Evolutionary conservation across 208 protist genomes (phyloP).

Genomic region (Leishmania amazonensis): DNA sequence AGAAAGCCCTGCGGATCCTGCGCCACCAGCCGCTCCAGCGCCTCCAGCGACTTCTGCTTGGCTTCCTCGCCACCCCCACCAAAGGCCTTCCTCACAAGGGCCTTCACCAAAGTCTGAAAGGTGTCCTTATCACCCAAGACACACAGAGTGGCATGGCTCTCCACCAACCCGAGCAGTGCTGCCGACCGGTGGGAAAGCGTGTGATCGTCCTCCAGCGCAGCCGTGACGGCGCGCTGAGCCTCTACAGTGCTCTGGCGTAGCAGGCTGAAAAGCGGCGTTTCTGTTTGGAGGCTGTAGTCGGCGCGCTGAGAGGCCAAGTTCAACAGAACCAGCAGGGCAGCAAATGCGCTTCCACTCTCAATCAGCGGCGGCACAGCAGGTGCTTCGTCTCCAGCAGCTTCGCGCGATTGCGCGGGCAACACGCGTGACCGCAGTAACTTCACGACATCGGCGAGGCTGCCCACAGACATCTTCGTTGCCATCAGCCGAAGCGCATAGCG

Average conservation of each 20-base stretch:
- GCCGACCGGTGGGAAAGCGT: background rate
- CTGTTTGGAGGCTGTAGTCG: conserved; percentile 15
- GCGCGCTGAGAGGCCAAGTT: conserved; percentile 10
- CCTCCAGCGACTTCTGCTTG: conserved; percentile 22
- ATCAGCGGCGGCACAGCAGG: background rate
- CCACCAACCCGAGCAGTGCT: conserved; percentile 17
- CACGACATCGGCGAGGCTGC: conserved; percentile 18
- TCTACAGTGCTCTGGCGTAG: conserved; percentile 1
- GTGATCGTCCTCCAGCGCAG: conserved; percentile 11
- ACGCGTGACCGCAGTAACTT: conserved; percentile 9
- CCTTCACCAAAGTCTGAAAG: conserved; percentile 10
- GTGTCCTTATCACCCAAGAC: background rate
- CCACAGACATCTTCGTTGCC: background rate
- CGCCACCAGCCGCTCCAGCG: conserved; percentile 38
- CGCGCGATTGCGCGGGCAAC: background rate
- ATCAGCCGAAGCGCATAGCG: conserved; percentile 21
- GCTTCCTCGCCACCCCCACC: conserved; percentile 10
- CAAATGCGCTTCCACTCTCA: conserved; percentile 6
- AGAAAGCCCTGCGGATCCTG: conserved; percentile 35
- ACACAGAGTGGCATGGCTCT: conserved; percentile 17
- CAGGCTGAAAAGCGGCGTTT: background rate
- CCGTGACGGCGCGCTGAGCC: conserved; percentile 7
- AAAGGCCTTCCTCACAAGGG: conserved; percentile 21
- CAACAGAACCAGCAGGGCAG: conserved; percentile 13
- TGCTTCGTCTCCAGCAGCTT: background rate